Conservation (phyloP, 495 filamentous ascomycete species). For the Lasiosphaeriaceae sp. region DNA sequence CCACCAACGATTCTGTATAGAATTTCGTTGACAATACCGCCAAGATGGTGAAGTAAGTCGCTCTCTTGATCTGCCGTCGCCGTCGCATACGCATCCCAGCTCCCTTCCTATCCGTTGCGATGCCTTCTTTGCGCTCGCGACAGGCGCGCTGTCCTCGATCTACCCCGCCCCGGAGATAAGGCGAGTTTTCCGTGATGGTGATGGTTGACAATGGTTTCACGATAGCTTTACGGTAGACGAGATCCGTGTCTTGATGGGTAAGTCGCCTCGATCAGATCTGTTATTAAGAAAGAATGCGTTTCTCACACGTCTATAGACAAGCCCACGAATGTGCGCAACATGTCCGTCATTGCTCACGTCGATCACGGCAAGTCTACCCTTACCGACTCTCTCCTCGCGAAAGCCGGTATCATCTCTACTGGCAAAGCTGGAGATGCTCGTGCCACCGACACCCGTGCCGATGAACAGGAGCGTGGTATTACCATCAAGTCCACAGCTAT, state of each 20-base stretch:
- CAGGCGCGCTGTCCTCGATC: slow-evolving; percentile 7
- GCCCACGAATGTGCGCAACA: slow-evolving; percentile 91
- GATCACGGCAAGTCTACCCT: slow-evolving; percentile 99
- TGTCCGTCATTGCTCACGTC: slow-evolving; percentile 99
- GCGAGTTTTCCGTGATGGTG: slow-evolving; percentile 12
- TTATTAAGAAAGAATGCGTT: neutral
- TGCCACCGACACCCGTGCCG: slow-evolving; percentile 93
- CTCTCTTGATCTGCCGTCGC: neutral
- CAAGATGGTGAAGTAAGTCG: slow-evolving; percentile 99
- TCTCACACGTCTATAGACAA: slow-evolving; percentile 55
- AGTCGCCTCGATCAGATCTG: slow-evolving; percentile 8
- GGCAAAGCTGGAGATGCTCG: slow-evolving; percentile 94
- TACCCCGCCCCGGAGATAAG: slow-evolving; percentile 47
- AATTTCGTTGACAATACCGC: slow-evolving; percentile 57
- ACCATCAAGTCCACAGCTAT: slow-evolving; percentile 99
- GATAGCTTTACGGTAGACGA: slow-evolving; percentile 98
- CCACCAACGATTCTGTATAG: slow-evolving; percentile 21
- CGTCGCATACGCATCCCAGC: slow-evolving; percentile 24
- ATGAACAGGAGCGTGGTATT: slow-evolving; percentile 99
- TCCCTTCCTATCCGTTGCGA: neutral
- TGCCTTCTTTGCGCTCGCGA: slow-evolving; percentile 3
- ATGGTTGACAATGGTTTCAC: slow-evolving; percentile 27
- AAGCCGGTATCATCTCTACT: slow-evolving; percentile 98
- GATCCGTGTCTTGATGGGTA: slow-evolving; percentile 85
- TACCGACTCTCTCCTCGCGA: slow-evolving; percentile 97